A percentile compares a stretch with the other conserved stretches of the same genome.
phyloP scores from a whole-genome alignment of 1,284 basidiomycete genomes.

The Quambalaria eucalypti region DNA sequence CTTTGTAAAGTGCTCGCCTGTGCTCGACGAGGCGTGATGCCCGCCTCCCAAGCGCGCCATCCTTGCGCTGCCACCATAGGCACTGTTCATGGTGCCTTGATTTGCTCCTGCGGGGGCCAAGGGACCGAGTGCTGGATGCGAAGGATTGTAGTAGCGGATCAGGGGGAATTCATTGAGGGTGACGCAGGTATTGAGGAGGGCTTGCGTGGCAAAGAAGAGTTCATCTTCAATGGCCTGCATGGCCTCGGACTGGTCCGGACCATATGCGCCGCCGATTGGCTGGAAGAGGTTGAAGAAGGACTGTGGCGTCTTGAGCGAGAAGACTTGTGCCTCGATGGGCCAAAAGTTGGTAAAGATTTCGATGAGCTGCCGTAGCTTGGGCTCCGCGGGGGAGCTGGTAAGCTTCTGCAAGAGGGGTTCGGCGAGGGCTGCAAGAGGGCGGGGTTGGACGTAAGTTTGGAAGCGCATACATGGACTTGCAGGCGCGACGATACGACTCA shows the following conservation, averaged over 20 bases:
- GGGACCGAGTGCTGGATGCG: constrained; percentile 73
- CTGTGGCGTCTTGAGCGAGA: constrained; percentile 35
- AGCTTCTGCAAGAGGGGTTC: constrained; percentile 37
- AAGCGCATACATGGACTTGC: background rate
- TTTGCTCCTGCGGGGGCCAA: constrained; percentile 13
- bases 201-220: constrained; percentile 34
- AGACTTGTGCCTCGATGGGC: constrained; percentile 33
- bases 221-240: constrained; percentile 36
- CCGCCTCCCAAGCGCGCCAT: constrained; percentile 25
- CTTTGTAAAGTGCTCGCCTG: constrained; percentile 34
- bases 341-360: constrained; percentile 44
- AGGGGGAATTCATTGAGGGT: constrained; percentile 86
- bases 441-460: background rate
- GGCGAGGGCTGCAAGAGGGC: constrained; percentile 17
- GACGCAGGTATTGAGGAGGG: constrained; percentile 66
- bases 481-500: constrained; percentile 46
- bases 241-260: constrained; percentile 27
- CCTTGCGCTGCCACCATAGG: constrained; percentile 23
- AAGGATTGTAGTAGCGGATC: constrained; percentile 84
- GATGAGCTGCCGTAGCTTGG: constrained; percentile 37
- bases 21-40: constrained; percentile 3
- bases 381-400: constrained; percentile 39
- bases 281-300: constrained; percentile 25
- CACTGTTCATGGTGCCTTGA: constrained; percentile 11
- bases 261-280: constrained; percentile 52